Base-by-base conservation (phyloP, 2,329 filamentous ascomycete genomes). In the Botrytis galanthina region DNA sequence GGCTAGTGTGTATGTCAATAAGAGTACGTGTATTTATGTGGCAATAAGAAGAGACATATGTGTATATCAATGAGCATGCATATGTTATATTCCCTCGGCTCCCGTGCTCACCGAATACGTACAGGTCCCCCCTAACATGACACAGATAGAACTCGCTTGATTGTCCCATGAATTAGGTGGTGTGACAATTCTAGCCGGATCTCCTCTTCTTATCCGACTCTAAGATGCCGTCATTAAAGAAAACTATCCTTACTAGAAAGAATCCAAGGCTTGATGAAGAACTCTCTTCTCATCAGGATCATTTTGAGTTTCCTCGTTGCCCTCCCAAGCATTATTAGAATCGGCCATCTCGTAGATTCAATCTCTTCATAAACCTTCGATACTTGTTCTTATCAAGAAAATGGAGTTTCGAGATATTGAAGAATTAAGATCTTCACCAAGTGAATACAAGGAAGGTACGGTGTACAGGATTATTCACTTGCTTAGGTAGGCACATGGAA, bases 231-330 rank as follows among this genome's bases (percentile, higher is more conserved):
- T 22, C 35, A 69, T 18, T 6, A 69, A 32, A 69, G 44, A 69
- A 32, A 67, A 26, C 46, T 29, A 54, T 54, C 87, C 91, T 83
- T 86, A 97, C 94, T 91, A 87, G 82, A 96, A 98, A 18, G 95
- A 98, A 84, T 97, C 94, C 71, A 98, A 83, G 3, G 94, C 91
- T 69, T 90, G 91, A 81, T 93, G 93, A 16, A 98, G 87, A 67
- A 97, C 94, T 75, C 87, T 87, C 67, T 90, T 86, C 83, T 99
- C 95, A 76, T 97, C 94, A 0, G 91, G 89, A 78, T 98, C 94
- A 48, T 74, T 74, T 59, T 75, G 73, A 16, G 75, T 73, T 37
- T 79, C 74, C 26, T 90, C 90, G 70, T 91, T 86, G 4, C 89
- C 90, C 82, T 78, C 77, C 77, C 77, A 78, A 48, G 54, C 39